A percentile compares a stretch with the other conserved stretches of the same genome.
Conservation (phyloP, 345 rosid species). For the Crucihimalaya himalaica region DNA sequence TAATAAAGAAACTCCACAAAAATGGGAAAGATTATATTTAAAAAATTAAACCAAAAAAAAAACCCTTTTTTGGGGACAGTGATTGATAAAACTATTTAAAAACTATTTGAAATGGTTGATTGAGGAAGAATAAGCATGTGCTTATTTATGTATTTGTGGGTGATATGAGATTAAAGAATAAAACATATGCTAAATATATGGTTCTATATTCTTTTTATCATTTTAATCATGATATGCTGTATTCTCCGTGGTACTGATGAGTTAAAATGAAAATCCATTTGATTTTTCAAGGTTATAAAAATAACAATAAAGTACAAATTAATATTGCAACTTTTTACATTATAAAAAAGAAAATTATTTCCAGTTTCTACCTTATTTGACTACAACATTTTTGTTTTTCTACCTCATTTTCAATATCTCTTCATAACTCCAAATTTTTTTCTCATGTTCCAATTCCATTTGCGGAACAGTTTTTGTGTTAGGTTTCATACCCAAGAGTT, state of each 20-base stretch:
- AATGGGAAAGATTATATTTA: conserved; percentile 24
- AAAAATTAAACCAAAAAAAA: too few relatives aligned
- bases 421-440: too few relatives aligned
- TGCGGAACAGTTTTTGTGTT: too few relatives aligned
- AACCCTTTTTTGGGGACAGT: background rate
- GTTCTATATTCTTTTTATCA: background rate
- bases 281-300: background rate
- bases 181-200: background rate
- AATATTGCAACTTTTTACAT: background rate
- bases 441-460: background rate
- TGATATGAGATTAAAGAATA: background rate
- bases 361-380: background rate
- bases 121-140: conserved; percentile 4
- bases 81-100: background rate
- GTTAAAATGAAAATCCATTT: background rate
- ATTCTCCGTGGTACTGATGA: background rate
- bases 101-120: background rate
- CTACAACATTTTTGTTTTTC: background rate
- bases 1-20: conserved; percentile 30
- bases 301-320: too few relatives aligned
- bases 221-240: background rate
- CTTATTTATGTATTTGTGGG: background rate
- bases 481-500: too few relatives aligned
- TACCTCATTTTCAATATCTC: background rate
- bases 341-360: background rate